Evolutionary conservation across 305 asterid genomes (phyloP), one percentile per base, ranked within the genome.

Genomic region (Fraxinus sp.): DNA sequence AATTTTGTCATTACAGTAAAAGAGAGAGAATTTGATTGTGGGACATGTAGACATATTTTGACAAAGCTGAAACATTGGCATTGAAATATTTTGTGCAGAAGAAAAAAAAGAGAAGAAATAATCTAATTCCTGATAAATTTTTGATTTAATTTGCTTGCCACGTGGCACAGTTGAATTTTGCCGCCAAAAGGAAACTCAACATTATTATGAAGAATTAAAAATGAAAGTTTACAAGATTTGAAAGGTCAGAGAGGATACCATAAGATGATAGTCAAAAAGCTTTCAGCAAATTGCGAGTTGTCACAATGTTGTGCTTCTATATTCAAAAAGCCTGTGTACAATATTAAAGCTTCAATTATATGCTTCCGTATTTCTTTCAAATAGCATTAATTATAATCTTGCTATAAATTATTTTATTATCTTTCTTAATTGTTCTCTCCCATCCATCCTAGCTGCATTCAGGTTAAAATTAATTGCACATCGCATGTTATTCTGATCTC

Each of bases 381-480:
- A 20, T 57, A 57, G 64, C 28, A 52, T 32, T 22, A 77, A 66
- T 30, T 84, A 76, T 64, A 18, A 46, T 66, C 68, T 49, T 2
- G 18, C 35, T 37, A 75, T 22, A 37, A 36, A 59, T 59, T 33
- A 26, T 78, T 11, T 3, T 64, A 18, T 72, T 30, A 26, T 75
- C 44, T 2, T 71, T 32, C 80, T 82, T 26, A 36, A 70, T 64
- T 52, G 68, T 57, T 77, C 76, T 68, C 78, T 81, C 22, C 68
- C 79, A 44, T 49, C 70, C 46, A 24, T 68, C 39, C 39, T 82
- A 64, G 75, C 64, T 74, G 7, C 82, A 68, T 46, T 80, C 84
- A 84, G 81, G 81, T 39, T 22, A 62, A 76, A 41, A 68, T 55
- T 72, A 77, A 70, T 59, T 83, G 28, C 77, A 35, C 77, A n/a